These are phyloP conservation scores for Firmiana major DNA, from an alignment of 345 rosid genomes.

Conservation along the genomic window DNA sequence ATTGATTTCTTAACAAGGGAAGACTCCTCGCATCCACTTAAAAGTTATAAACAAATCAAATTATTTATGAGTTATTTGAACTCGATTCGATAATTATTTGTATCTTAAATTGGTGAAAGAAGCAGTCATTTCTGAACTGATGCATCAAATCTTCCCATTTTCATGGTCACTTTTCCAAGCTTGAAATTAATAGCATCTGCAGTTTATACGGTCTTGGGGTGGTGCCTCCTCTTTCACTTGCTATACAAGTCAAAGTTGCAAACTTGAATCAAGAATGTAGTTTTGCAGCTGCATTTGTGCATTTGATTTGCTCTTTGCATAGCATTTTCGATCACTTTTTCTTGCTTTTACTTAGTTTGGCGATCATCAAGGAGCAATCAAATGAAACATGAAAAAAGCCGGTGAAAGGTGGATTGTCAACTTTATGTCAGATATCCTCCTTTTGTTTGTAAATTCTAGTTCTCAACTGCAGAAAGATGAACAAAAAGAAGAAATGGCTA, in stretches of 20 bases:
- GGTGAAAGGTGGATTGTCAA: background rate
- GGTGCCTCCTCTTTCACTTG: background rate
- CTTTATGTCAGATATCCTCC: background rate
- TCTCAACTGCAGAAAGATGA: background rate
- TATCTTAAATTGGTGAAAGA: too few species aligned
- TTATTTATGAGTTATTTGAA: too few species aligned
- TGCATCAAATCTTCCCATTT: too few species aligned
- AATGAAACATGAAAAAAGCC: background rate
- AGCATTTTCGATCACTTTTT: background rate
- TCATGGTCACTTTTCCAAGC: too few species aligned
- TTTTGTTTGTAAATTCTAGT: background rate
- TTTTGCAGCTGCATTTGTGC: background rate
- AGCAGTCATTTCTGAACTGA: too few species aligned
- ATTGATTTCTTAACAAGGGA: background rate
- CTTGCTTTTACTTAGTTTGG: background rate
- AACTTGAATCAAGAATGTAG: background rate
- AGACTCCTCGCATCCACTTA: background rate
- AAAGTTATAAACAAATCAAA: too few species aligned
- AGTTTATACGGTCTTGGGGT: too few species aligned
- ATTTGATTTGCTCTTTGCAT: background rate
- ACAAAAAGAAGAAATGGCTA: background rate
- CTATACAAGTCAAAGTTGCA: background rate
- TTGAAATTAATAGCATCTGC: too few species aligned
- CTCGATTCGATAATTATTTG: too few species aligned
- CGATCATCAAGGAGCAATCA: conserved; percentile 17